Evolutionary conservation across 192 early-diverging fungal species (phyloP), one percentile per base, ranked within the genome.

Genomic region (Lobosporangium transversale): DNA sequence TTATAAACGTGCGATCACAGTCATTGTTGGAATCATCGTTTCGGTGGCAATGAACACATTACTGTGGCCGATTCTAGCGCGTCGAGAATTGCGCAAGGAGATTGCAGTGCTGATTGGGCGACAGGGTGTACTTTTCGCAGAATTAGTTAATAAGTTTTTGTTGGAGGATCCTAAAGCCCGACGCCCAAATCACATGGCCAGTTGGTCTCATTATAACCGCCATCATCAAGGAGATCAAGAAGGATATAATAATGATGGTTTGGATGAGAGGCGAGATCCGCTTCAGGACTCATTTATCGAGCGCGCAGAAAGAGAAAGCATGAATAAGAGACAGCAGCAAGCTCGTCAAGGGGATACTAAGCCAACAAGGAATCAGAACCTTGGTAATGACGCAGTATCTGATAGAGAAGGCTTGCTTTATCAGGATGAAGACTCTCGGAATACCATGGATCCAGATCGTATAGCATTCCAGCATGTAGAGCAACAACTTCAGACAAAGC

Each of bases 41-140:
- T 30, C 73, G 0, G 58, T 76, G 3, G 51, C 67, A 18, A 55
- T 76, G 65, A 66, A 76, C 30, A 59, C 70, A 18, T 23, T 76
- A 9, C 59, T 76, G 0, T 76, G 73, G 73, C 73, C 93, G 12
- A 92, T 89, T 53, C 86, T 92, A 30, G 93, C 93, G 0, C 86
- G 91, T 4, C 88, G 88, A 37, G 84, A 88, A 14, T 67, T 92
- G 35, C 86, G 91, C 15, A 86, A 88, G 47, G 78, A 81, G 24
- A 67, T 86, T n/a, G 69, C 80, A 1, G 43, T 58, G 17, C 55
- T 80, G 12, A 80, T 86, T 18, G 59, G 58, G 33, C 66, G 83
- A 54, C 63, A 84, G n/a, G 85, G 79, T 29, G 89, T 88, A n/a
- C 81, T 90, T 23, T 91, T 89, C 70, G 85, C 87, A 20, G 87